A percentile compares a stretch with the other conserved stretches of the same genome.
These are phyloP conservation scores for Penicillium canescens DNA, from an alignment of 495 filamentous ascomycete species.

Conservation along the genomic window DNA sequence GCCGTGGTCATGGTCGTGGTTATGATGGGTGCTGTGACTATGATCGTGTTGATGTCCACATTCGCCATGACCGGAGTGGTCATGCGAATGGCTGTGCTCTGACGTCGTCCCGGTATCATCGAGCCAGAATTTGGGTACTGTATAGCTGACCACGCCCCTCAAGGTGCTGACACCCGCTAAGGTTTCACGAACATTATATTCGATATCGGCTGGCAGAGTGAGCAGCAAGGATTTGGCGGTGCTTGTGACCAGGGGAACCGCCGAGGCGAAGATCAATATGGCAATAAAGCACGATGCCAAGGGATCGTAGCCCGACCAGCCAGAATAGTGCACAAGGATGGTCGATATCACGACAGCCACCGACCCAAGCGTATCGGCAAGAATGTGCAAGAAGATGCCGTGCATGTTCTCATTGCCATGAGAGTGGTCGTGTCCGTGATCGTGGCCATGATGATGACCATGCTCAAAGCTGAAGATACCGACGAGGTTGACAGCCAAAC, in stretches of 20 bases:
- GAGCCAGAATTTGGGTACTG: constrained; percentile 91
- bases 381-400: constrained; percentile 95
- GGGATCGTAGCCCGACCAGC: constrained; percentile 95
- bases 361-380: constrained; percentile 93
- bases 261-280: constrained; percentile 84
- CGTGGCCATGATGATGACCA: constrained; percentile 60
- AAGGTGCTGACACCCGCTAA: constrained; percentile 80
- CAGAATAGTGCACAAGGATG: constrained; percentile 76
- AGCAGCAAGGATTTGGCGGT: constrained; percentile 80
- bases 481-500: constrained; percentile 85
- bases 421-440: constrained; percentile 64
- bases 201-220: constrained; percentile 78
- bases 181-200: constrained; percentile 85
- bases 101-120: constrained; percentile 59
- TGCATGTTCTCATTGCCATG: constrained; percentile 98
- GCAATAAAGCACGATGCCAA: constrained; percentile 93
- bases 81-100: constrained; percentile 29
- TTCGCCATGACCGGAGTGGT: constrained; percentile 21
- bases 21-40: constrained; percentile 25
- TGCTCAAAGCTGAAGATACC: constrained; percentile 87
- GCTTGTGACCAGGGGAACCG: constrained; percentile 82
- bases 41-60: constrained; percentile 27
- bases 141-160: constrained; percentile 81
- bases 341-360: constrained; percentile 94
- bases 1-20: constrained; percentile 12